Base-by-base conservation (phyloP, 2,329 filamentous ascomycete species). In the Ascochyta lentis region DNA sequence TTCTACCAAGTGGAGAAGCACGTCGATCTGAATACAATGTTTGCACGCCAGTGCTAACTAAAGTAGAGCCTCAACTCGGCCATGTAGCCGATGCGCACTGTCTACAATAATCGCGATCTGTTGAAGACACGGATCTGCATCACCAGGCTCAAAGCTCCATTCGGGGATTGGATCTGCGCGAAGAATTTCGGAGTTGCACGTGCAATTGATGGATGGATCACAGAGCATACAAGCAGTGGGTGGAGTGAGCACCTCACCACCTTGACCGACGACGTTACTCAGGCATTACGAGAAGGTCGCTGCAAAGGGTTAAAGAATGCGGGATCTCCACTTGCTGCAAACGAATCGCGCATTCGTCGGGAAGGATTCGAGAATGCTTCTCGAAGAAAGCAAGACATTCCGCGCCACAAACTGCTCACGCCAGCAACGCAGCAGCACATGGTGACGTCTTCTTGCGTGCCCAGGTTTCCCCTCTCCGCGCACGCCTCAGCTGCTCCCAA, bases 51-150 rank as follows among this genome's bases (percentile, higher is more conserved):
- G 22, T n/a, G 37, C 50, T 47, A 47, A 19, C 19, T 19, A 8
- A 38, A 35, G 31, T 47, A 35, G 50, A 53, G 50, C 50, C 50
- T 53, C 50, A 53, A 53, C 38, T 47, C 50, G 37, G 50, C 50
- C 29, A 53, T 4, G 12, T 22, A 33, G 13, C 35, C 31, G 26
- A 22, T 27, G 35, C 26, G 49, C 42, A 39, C 33, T 15, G 29
- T 46, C 49, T 29, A 16, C 24, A 33, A 42, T 47, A 33, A 42
- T 47, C 43, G 37, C 43, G 43, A 52, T 52, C 33, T 31, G 24
- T 19, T 13, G 8, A 26, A 31, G 29, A 31, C 12, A 3, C 29
- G 6, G 29, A 31, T 31, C 29, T 31, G 12, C 29, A 31, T 29
- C 8, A 29, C 27, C 4, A 1, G 0, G 27, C 13, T 29, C 27